Conservation (phyloP, 306 rosid species). For the Hippophae tibetana region DNA sequence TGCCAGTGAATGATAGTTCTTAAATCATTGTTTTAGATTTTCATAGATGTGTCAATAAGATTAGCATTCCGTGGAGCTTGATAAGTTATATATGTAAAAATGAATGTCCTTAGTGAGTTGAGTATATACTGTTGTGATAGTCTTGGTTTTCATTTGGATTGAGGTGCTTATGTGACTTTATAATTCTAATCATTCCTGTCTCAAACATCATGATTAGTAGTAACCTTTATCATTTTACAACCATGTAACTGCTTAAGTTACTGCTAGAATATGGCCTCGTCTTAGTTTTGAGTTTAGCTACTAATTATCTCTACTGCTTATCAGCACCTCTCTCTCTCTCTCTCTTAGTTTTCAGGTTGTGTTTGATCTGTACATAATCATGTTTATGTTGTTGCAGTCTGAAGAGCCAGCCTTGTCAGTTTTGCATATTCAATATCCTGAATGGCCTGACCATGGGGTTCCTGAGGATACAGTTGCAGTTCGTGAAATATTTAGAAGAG, state of each 20-base stretch:
- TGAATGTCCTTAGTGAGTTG: neutral
- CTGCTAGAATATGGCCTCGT: too few relatives aligned
- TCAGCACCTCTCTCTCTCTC: too few relatives aligned
- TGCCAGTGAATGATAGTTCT: neutral
- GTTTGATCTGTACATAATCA: neutral
- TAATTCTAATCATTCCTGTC: too few relatives aligned
- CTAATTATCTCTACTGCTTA: too few relatives aligned
- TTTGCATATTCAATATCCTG: slow-evolving; percentile 82
- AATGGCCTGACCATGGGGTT: slow-evolving; percentile 98
- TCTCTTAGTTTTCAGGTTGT: too few relatives aligned
- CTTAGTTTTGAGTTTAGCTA: too few relatives aligned
- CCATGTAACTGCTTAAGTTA: too few relatives aligned
- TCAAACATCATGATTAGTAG: too few relatives aligned
- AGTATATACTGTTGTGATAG: neutral
- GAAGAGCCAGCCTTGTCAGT: slow-evolving; percentile 57
- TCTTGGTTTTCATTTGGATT: neutral
- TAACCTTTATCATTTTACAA: too few relatives aligned
- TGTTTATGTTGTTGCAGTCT: slow-evolving; percentile 36
- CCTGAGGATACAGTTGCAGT: slow-evolving; percentile 59
- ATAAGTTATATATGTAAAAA: neutral
- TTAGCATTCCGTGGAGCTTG: neutral
- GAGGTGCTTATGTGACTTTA: too few relatives aligned
- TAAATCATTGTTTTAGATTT: neutral
- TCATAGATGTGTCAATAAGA: neutral
- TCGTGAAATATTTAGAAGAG: slow-evolving; percentile 66